These are phyloP conservation scores for Erigeron philadelphicus DNA, from an alignment of 140 eudicot species.

Conservation along the genomic window DNA sequence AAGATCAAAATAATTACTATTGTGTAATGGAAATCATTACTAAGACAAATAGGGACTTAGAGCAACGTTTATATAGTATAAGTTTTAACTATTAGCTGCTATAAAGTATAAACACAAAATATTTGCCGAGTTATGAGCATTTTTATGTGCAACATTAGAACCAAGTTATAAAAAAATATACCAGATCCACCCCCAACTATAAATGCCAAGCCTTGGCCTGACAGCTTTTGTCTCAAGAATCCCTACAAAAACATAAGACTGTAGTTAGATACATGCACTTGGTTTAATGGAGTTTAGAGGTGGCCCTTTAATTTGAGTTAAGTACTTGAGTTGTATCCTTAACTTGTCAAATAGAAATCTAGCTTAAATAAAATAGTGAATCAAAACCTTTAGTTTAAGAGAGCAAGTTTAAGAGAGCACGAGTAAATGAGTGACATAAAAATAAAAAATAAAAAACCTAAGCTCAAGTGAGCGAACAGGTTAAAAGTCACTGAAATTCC, in stretches of 20 bases:
- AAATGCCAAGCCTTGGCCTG: slow-evolving; percentile 95
- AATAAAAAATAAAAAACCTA: too few species aligned
- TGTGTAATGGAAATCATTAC: too few species aligned
- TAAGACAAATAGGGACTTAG: neutral
- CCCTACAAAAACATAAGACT: slow-evolving; percentile 48
- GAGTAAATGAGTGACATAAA: neutral
- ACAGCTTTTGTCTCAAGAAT: slow-evolving; percentile 85
- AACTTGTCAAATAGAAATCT: neutral
- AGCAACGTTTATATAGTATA: neutral
- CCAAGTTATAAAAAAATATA: slow-evolving; percentile 25
- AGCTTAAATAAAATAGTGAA: neutral
- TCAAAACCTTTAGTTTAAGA: neutral
- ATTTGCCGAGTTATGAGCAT: neutral
- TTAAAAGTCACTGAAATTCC: too few species aligned
- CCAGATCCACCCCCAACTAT: slow-evolving; percentile 98
- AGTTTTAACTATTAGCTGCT: neutral
- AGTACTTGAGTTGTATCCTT: neutral
- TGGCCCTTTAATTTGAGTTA: neutral
- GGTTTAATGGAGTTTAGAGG: neutral
- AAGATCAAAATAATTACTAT: too few species aligned
- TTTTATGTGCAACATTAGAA: neutral
- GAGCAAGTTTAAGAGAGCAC: neutral
- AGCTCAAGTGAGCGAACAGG: too few species aligned
- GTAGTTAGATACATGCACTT: slow-evolving; percentile 17
- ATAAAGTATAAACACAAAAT: neutral